Percentiles rank a stretch among this genome's conserved stretches.
Evolutionary conservation across 2,329 filamentous ascomycete genomes (phyloP).

Genomic region (Claviceps cyperi): DNA sequence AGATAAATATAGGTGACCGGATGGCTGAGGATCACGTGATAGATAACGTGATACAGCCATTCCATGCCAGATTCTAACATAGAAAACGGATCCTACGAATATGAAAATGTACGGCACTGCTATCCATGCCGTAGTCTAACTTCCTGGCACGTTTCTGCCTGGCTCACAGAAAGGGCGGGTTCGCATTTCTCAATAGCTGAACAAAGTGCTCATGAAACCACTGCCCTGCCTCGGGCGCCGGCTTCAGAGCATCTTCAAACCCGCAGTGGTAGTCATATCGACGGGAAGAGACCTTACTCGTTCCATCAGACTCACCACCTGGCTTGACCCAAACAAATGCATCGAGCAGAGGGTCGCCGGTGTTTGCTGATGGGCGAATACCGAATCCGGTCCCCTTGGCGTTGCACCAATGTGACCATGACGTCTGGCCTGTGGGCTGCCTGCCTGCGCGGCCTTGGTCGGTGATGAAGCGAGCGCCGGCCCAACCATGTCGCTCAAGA

Average conservation of each 20-base stretch:
- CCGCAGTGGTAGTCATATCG: conserved; percentile 25
- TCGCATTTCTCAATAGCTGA: conserved; percentile 40
- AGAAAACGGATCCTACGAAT: too few relatives aligned
- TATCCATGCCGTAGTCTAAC: too few relatives aligned
- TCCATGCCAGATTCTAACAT: too few relatives aligned
- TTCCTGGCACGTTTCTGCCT: background rate
- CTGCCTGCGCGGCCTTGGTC: conserved; percentile 39
- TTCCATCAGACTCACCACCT: conserved; percentile 38
- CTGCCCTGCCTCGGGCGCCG: conserved; percentile 53
- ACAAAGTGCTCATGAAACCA: conserved; percentile 53
- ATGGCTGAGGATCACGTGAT: too few relatives aligned
- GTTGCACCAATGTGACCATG: conserved; percentile 58
- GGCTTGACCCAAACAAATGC: conserved; percentile 61
- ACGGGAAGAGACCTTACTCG: conserved; percentile 11
- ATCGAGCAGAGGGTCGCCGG: conserved; percentile 43
- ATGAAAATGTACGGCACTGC: too few relatives aligned
- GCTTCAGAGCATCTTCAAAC: conserved; percentile 36
- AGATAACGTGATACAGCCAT: too few relatives aligned
- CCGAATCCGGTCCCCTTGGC: conserved; percentile 49
- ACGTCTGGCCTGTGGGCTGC: conserved; percentile 45
- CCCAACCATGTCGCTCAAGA: conserved; percentile 32
- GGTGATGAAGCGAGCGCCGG: conserved; percentile 31
- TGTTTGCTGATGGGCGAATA: conserved; percentile 46
- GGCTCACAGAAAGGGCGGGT: conserved; percentile 29
- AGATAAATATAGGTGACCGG: too few relatives aligned